phyloP scores from a whole-genome alignment of 228 moss, liverwort and hornwort genomes.

The Sphagnum magellanicum region DNA sequence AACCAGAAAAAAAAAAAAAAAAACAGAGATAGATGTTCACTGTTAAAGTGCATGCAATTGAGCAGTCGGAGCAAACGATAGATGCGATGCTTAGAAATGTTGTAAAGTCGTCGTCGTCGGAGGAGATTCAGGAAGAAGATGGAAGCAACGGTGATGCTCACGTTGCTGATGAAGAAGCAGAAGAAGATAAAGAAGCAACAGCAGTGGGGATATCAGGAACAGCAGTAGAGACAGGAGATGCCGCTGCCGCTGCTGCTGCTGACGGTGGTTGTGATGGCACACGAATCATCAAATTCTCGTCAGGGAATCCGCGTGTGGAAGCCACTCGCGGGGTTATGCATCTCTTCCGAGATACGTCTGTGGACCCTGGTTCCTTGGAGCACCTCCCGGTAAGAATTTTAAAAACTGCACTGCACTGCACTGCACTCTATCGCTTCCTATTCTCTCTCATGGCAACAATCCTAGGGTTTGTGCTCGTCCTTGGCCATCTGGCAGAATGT shows the following conservation, averaged over 20 bases:
- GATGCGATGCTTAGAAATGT: slow-evolving; percentile 35
- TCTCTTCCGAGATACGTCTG: slow-evolving; percentile 68
- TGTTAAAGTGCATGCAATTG: slow-evolving; percentile 80
- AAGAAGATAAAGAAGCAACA: background rate
- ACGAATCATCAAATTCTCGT: slow-evolving; percentile 66
- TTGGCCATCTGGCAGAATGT: background rate
- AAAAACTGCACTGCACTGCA: background rate
- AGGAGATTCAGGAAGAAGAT: background rate
- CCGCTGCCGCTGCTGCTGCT: slow-evolving; percentile 7
- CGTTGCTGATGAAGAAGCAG: background rate
- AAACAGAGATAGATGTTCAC: slow-evolving; percentile 55
- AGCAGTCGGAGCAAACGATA: slow-evolving; percentile 44
- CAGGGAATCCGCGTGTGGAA: slow-evolving; percentile 91
- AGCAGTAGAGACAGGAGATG: background rate
- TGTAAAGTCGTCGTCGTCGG: no score
- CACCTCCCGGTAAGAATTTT: slow-evolving; percentile 62
- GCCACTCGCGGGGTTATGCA: slow-evolving; percentile 88
- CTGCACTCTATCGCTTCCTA: background rate
- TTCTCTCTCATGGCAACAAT: background rate
- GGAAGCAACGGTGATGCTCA: background rate
- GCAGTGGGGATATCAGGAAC: background rate
- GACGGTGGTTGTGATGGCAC: slow-evolving; percentile 42
- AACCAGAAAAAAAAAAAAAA: background rate
- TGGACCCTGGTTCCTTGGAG: slow-evolving; percentile 71
- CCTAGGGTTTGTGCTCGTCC: background rate